Evolutionary conservation across 257 asterid species (phyloP), one percentile per base, ranked within the genome.

Genomic region (Echium plantagineum): DNA sequence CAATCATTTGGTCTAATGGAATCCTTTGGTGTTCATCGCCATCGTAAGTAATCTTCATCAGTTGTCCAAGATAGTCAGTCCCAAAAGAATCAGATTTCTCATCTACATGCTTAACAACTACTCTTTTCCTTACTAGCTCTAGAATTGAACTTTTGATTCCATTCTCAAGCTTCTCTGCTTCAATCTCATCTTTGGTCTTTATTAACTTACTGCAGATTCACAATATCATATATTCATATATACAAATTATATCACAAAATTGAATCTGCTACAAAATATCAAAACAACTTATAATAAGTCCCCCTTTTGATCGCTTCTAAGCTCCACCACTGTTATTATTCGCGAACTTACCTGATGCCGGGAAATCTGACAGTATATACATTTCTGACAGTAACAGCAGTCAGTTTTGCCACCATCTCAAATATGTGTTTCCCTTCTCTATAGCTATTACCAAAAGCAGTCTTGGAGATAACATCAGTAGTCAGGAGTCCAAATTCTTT

Each of bases 391-490:
- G n/a, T n/a, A n/a, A n/a, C n/a, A n/a, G n/a, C n/a, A n/a, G n/a
- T n/a, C n/a, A n/a, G n/a, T n/a, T n/a, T n/a, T n/a, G n/a, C n/a
- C n/a, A n/a, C n/a, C n/a, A n/a, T n/a, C n/a, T n/a, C n/a, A n/a
- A n/a, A n/a, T n/a, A n/a, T n/a, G n/a, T n/a, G n/a, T n/a, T n/a
- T n/a, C n/a, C n/a, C n/a, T n/a, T n/a, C n/a, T n/a, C n/a, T n/a
- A n/a, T n/a, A 85, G 61, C 81, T 83, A 69, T 88, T 85, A 4
- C 94, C 94, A 58, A 82, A 85, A 6, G 94, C 90, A 16, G 90
- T 83, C 77, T 72, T 85, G 26, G 94, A 85, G 66, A 85, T 80
- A 54, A 80, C 62, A n/a, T 82, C 88, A 63, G 90, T 77, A 59
- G 94, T 75, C 72, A 85, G 59, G 5, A 78, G 17, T 24, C 85